These are phyloP conservation scores for Hymenoscyphus linearis DNA, from an alignment of 2,329 filamentous ascomycete genomes.

Conservation along the genomic window DNA sequence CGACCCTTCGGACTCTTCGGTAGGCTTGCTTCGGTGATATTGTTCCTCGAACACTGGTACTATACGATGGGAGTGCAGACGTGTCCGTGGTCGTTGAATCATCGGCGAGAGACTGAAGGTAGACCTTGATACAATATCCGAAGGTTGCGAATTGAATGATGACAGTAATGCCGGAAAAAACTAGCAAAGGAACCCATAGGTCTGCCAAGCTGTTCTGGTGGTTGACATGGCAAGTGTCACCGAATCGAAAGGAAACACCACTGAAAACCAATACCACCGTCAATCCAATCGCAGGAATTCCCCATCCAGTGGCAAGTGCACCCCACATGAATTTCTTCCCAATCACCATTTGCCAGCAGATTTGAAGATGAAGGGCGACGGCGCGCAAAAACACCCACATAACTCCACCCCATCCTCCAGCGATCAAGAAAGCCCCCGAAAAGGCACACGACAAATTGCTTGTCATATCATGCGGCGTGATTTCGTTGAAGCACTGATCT, in stretches of 20 bases:
- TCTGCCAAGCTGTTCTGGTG: slow-evolving; percentile 75
- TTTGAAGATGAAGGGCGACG: slow-evolving; percentile 89
- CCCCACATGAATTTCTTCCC: slow-evolving; percentile 86
- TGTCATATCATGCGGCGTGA: slow-evolving; percentile 91
- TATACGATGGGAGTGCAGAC: slow-evolving; percentile 70
- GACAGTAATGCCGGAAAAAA: slow-evolving; percentile 69
- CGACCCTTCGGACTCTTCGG: slow-evolving; percentile 75
- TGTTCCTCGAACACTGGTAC: slow-evolving; percentile 60
- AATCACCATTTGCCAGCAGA: slow-evolving; percentile 93
- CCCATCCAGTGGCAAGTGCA: slow-evolving; percentile 77
- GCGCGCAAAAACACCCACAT: slow-evolving; percentile 92
- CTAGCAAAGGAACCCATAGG: slow-evolving; percentile 85
- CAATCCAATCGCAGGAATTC: slow-evolving; percentile 71
- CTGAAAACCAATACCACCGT: slow-evolving; percentile 74
- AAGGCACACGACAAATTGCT: slow-evolving; percentile 77
- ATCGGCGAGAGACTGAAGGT: slow-evolving; percentile 77
- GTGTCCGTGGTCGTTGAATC: slow-evolving; percentile 63
- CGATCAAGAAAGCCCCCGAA: slow-evolving; percentile 78
- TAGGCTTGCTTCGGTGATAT: slow-evolving; percentile 84
- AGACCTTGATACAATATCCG: slow-evolving; percentile 91
- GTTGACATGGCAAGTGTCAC: slow-evolving; percentile 87
- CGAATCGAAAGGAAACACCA: slow-evolving; percentile 91
- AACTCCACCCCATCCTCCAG: slow-evolving; percentile 77
- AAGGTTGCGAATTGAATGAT: slow-evolving; percentile 82
- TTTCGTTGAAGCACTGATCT: slow-evolving; percentile 78